Conservation (phyloP, 345 rosid genomes). For the Chamaenerion angustifolium region DNA sequence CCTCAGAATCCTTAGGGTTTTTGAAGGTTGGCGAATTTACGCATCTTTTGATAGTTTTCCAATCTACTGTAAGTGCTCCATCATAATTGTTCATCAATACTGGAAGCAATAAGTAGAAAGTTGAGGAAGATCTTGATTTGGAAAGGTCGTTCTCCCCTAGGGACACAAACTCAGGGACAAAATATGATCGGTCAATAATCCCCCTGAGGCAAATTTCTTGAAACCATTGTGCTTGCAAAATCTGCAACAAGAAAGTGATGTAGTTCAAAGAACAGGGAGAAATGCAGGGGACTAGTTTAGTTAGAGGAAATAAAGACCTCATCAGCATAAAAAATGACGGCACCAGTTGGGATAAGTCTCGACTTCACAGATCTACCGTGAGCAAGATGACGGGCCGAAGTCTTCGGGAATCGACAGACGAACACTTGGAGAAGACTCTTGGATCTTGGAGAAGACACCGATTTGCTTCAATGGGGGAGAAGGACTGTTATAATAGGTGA, state of each 20-base stretch:
- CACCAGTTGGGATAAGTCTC: conserved; percentile 40
- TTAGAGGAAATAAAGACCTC: conserved; percentile 30
- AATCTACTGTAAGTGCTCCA: conserved; percentile 33
- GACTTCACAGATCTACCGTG: conserved; percentile 58
- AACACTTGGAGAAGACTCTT: too few relatives aligned
- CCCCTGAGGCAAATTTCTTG: conserved; percentile 74
- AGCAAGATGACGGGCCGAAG: conserved; percentile 86
- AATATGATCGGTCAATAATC: conserved; percentile 49
- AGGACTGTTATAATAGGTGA: too few relatives aligned
- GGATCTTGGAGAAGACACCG: too few relatives aligned
- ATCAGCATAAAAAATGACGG: conserved; percentile 25
- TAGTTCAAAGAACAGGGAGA: conserved; percentile 5
- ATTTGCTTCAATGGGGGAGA: too few relatives aligned
- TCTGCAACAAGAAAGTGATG: conserved; percentile 30
- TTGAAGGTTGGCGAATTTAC: conserved; percentile 65
- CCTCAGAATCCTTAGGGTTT: conserved; percentile 19
- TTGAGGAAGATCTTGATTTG: conserved; percentile 29
- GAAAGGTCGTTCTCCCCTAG: conserved; percentile 31
- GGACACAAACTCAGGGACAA: conserved; percentile 35
- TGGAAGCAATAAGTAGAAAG: conserved; percentile 80
- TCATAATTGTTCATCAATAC: conserved; percentile 19
- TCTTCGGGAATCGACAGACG: too few relatives aligned
- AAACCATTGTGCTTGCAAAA: conserved; percentile 42
- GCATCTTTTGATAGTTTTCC: conserved; percentile 54
- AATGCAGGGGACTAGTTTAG: conserved; percentile 5